Evolutionary conservation across 2,329 filamentous ascomycete species (phyloP), one percentile per base, ranked within the genome.

Genomic region (Fusarium lyarnte): DNA sequence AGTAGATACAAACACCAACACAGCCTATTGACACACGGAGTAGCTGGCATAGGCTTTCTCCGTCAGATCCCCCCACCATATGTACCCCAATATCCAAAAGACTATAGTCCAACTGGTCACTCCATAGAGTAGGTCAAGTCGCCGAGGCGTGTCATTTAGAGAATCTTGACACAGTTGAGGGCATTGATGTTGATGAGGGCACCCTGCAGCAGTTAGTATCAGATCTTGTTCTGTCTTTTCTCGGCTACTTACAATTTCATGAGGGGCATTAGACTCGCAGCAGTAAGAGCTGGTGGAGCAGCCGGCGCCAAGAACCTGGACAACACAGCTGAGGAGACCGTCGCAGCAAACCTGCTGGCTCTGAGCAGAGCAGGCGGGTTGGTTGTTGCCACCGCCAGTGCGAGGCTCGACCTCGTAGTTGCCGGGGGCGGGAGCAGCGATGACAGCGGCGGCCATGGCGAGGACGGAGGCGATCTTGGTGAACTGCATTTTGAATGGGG

Each of bases 401-500:
- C 63, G 68, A 72, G 62, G 62, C 46, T 68, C 46, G 16, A 68
- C 25, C 5, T 63, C 47, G 8, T 57, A 36, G 38, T 25, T 54
- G 9, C 45, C 33, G 23, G 65, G 63, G 13, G 63, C 39, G 21
- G 65, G 70, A 58, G 70, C 65, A 23, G 69, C 69, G 3, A 73
- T 55, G 55, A 46, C 65, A 21, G 47, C 66, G 27, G 61, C 12
- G 25, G 65, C 65, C 60, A 72, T 70, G 43, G 70, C 61, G 38
- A 72, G 31, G 60, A 63, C 17, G 25, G 69, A 58, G 35, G 55
- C 59, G 38, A 70, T 31, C n/a, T 39, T 73, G 25, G 65, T 38
- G 69, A 72, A 72, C 52, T 72, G 66, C 70, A 72, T 72, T 55
- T 66, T 73, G 69, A 43, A 59, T 35, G 46, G 25, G 31, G 25